phyloP scores from a whole-genome alignment of 1,284 basidiomycete species.

The Ganoderma leucocontextum region DNA sequence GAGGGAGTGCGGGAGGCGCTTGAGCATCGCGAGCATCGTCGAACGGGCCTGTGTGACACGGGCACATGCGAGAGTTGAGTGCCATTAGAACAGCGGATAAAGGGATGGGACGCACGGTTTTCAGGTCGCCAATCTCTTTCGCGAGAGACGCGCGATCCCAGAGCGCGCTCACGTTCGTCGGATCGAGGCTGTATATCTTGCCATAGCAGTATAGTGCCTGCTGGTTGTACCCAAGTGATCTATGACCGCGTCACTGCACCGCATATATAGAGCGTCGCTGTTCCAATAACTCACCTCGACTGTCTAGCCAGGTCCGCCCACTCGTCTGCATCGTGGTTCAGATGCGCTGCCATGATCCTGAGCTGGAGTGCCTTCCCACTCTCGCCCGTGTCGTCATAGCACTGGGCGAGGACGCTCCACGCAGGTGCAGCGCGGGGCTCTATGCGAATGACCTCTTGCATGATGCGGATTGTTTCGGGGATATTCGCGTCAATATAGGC shows the following conservation, averaged over 20 bases:
- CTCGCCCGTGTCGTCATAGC: constrained; percentile 77
- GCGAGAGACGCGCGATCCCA: constrained; percentile 92
- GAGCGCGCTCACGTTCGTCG: constrained; percentile 83
- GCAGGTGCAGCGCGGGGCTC: constrained; percentile 86
- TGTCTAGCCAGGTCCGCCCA: constrained; percentile 86
- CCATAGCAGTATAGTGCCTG: constrained; percentile 94
- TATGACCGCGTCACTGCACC: neutral
- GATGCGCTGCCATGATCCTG: constrained; percentile 90
- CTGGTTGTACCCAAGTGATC: constrained; percentile 66
- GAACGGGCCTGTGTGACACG: constrained; percentile 66
- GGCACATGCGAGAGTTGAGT: too few species aligned
- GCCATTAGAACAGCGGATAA: neutral
- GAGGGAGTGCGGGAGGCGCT: constrained; percentile 83
- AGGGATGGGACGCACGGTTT: constrained; percentile 55
- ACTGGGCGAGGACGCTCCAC: constrained; percentile 88
- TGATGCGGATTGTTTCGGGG: constrained; percentile 76
- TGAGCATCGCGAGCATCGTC: constrained; percentile 80
- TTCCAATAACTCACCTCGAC: constrained; percentile 62
- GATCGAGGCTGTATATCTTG: constrained; percentile 84
- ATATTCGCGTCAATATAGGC: constrained; percentile 82
- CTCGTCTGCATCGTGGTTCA: constrained; percentile 65
- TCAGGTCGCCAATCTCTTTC: constrained; percentile 76
- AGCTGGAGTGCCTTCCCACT: constrained; percentile 81
- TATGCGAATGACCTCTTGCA: constrained; percentile 93
- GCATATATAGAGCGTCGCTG: neutral